Base-by-base conservation (phyloP, 2,329 filamentous ascomycete species). In the Diplodia intermedia region DNA sequence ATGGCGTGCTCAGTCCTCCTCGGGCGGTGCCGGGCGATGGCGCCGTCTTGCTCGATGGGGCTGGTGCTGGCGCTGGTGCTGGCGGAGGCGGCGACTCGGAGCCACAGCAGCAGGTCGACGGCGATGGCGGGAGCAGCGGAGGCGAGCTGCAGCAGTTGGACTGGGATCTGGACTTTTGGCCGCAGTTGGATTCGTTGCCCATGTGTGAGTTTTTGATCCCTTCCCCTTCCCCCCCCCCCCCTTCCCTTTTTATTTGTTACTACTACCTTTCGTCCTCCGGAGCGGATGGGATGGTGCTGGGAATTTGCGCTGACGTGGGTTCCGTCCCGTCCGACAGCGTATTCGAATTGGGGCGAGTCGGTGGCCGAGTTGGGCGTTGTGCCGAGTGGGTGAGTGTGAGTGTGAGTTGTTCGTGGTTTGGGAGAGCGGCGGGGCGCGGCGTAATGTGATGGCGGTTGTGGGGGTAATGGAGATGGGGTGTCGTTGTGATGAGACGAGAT, bases 161-260 rank as follows among this genome's bases (percentile, higher is more conserved):
- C 20, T 63, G 43, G 60, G 60, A 63, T 52, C 14, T 63, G 47
- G 60, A 63, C 20, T 67, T 67, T 18, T 67, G 65, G 65, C 54
- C 43, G 31, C 54, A 53, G 55, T 31, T 67, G 31, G 65, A 67
- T 14, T 56, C 65, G 47, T n/a, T 67, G 47, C 65, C 65, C 6
- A 52, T 67, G 65, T 61, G 57, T 61, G 26, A 49, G 57, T 61
- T 18, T 60, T 31, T 57, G 6, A 15, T 18, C 20, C n/a, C n/a
- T n/a, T n/a, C n/a, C n/a, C n/a, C n/a, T n/a, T n/a, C n/a, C n/a
- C n/a, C n/a, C n/a, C n/a, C n/a, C n/a, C n/a, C n/a, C n/a, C n/a
- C n/a, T n/a, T n/a, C n/a, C n/a, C n/a, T n/a, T n/a, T n/a, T n/a
- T n/a, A n/a, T n/a, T n/a, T n/a, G n/a, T n/a, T n/a, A n/a, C n/a